phyloP scores from a whole-genome alignment of 2,329 filamentous ascomycete species.

The Exophiala aquamarina region DNA sequence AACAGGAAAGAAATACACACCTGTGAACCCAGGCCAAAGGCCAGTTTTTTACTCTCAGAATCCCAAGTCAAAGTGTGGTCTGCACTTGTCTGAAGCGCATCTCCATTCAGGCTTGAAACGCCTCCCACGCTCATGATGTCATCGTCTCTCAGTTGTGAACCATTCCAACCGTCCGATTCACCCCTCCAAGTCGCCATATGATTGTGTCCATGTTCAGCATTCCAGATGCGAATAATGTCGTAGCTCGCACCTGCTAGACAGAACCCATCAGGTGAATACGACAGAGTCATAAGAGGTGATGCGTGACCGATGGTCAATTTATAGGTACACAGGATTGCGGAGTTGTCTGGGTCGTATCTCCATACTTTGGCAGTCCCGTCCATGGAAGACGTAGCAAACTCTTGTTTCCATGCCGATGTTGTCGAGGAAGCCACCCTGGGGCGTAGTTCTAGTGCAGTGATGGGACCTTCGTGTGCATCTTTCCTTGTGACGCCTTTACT shows the following conservation, averaged over 20 bases:
- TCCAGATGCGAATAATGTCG: constrained; percentile 47
- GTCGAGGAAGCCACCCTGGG: constrained; percentile 23
- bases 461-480: constrained; percentile 41
- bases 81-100: constrained; percentile 25
- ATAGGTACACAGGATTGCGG: constrained; percentile 18
- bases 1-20: constrained; percentile 33
- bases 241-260: constrained; percentile 46
- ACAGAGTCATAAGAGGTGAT: constrained; percentile 40
- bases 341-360: constrained; percentile 26
- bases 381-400: constrained; percentile 45
- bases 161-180: constrained; percentile 29
- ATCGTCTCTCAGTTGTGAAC: constrained; percentile 32
- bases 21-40: constrained; percentile 50
- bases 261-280: constrained; percentile 49
- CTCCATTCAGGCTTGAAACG: constrained; percentile 36
- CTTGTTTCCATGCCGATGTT: constrained; percentile 31
- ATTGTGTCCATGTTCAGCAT: constrained; percentile 43
- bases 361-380: constrained; percentile 48
- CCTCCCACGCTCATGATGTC: constrained; percentile 33
- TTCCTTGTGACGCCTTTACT: constrained; percentile 42
- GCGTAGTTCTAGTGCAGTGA: constrained; percentile 45
- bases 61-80: constrained; percentile 53
- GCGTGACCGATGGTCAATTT: constrained; percentile 26
- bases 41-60: constrained; percentile 53
- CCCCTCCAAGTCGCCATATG: constrained; percentile 41